Conservation (phyloP, 2,329 filamentous ascomycete genomes). For the Coniochaeta ligniaria region DNA sequence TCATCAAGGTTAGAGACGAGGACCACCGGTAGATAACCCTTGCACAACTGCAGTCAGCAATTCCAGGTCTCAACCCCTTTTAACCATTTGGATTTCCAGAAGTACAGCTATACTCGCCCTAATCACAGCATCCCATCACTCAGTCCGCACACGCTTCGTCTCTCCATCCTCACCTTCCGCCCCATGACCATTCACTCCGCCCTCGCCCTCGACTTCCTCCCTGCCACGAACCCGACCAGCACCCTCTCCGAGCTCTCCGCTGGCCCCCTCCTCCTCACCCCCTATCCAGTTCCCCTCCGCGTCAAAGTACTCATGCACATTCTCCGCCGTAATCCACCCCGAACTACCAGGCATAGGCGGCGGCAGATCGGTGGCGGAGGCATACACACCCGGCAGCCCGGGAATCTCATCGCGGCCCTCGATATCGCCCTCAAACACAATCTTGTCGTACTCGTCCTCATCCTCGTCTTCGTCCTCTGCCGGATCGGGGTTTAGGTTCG, state of each 20-base stretch:
- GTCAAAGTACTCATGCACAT: slow-evolving; percentile 78
- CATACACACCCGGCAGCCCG: slow-evolving; percentile 47
- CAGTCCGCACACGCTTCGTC: slow-evolving; percentile 40
- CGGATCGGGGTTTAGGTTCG: slow-evolving; percentile 69
- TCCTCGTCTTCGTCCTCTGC: slow-evolving; percentile 50
- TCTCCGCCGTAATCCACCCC: slow-evolving; percentile 88
- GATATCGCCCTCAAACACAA: slow-evolving; percentile 50
- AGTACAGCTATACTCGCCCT: not conserved
- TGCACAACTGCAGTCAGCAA: not conserved
- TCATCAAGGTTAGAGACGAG: slow-evolving; percentile 16
- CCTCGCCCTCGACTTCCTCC: slow-evolving; percentile 44
- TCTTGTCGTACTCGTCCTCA: slow-evolving; percentile 44
- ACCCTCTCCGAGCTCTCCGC: slow-evolving; percentile 54
- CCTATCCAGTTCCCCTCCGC: slow-evolving; percentile 71
- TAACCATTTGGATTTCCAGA: too few relatives aligned
- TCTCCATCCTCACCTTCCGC: slow-evolving; percentile 30
- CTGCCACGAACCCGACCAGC: slow-evolving; percentile 49
- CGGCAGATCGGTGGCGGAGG: slow-evolving; percentile 32
- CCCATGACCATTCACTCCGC: slow-evolving; percentile 26
- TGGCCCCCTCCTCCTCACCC: slow-evolving; percentile 30
- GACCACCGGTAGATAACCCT: not conserved
- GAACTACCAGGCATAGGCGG: slow-evolving; percentile 65
- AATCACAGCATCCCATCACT: slow-evolving; percentile 11
- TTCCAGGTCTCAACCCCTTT: too few relatives aligned
- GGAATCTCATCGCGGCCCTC: slow-evolving; percentile 43